These are phyloP conservation scores for Penicillium sp. DNA, from an alignment of 2,329 filamentous ascomycete species.

Conservation along the genomic window DNA sequence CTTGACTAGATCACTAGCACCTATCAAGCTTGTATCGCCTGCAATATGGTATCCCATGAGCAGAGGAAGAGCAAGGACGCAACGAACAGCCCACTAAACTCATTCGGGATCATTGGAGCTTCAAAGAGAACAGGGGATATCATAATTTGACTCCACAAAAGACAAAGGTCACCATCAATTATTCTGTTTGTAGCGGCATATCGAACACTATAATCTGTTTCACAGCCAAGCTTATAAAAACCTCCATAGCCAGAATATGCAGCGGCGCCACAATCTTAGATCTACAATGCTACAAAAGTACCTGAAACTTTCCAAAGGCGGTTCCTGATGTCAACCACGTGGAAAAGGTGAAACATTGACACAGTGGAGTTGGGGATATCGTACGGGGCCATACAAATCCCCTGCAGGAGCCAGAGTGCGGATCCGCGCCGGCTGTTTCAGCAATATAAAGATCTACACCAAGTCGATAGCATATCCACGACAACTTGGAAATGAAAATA, in stretches of 20 bases:
- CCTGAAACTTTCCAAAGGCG: background rate
- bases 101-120: no score
- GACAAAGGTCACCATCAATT: no score
- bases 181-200: no score
- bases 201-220: background rate
- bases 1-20: no score
- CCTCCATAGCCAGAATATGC: background rate
- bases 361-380: slow-evolving; percentile 1
- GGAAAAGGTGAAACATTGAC: slow-evolving; percentile 4
- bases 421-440: background rate
- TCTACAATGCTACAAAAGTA: background rate
- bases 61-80: no score
- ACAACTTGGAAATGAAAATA: background rate
- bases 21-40: no score
- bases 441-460: background rate
- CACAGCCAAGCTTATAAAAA: background rate
- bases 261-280: background rate
- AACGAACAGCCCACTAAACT: no score
- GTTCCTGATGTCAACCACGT: slow-evolving; percentile 3
- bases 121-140: no score
- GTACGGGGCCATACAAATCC: background rate
- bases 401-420: slow-evolving; percentile 6
- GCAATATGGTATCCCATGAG: no score
- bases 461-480: background rate
- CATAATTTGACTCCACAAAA: no score